Conservation (phyloP, 306 rosid genomes). For the Corylus heterophylla region DNA sequence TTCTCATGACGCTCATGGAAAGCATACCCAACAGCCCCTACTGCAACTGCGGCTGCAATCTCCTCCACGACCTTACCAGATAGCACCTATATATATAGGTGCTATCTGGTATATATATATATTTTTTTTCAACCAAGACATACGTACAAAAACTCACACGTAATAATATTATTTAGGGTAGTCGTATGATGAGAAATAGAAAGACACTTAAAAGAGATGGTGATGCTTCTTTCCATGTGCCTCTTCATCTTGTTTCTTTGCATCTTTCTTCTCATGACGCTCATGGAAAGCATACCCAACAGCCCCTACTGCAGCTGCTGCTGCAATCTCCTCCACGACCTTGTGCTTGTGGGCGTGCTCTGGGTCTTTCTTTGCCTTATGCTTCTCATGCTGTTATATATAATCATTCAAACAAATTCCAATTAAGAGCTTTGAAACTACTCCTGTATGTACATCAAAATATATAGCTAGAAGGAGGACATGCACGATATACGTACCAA, state of each 20-base stretch:
- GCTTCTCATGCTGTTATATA: conserved; percentile 48
- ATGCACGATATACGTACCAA: conserved; percentile 17
- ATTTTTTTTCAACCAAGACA: too few species aligned
- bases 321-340: conserved; percentile 55
- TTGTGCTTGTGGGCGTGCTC: conserved; percentile 56
- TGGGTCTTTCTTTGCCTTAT: conserved; percentile 41
- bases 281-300: conserved; percentile 60
- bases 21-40: conserved; percentile 52
- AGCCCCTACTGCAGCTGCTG: conserved; percentile 38
- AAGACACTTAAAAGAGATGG: conserved; percentile 24
- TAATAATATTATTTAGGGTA: neutral
- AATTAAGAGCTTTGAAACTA: too few species aligned
- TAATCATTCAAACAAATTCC: neutral
- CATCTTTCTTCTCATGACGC: conserved; percentile 54
- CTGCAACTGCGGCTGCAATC: conserved; percentile 42
- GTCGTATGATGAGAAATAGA: neutral
- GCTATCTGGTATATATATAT: too few species aligned
- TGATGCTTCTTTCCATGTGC: conserved; percentile 33
- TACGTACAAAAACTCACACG: neutral
- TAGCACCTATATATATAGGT: too few species aligned
- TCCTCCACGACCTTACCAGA: conserved; percentile 59
- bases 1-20: conserved; percentile 60
- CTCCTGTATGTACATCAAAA: too few species aligned
- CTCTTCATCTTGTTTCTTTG: conserved; percentile 28
- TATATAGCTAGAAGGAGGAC: neutral